phyloP scores from a whole-genome alignment of 139 green algal species.

The Ostreobium quekettii region DNA sequence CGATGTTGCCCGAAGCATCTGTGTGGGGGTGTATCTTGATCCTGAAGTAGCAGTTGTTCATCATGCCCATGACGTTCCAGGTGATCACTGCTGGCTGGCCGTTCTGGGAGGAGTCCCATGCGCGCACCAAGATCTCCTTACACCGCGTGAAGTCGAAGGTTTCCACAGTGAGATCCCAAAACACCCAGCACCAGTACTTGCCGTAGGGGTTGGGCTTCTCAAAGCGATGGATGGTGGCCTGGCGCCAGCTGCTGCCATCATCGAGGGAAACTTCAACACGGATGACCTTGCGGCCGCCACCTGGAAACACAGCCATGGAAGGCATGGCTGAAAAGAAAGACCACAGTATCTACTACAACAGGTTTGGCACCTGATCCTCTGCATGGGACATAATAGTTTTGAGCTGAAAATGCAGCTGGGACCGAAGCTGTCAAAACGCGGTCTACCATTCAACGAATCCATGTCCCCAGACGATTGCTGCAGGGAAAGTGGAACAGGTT shows the following conservation, averaged over 20 bases:
- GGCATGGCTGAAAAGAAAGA: neutral
- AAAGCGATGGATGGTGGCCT: constrained; percentile 57
- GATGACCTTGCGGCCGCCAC: constrained; percentile 81
- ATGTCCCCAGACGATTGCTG: neutral
- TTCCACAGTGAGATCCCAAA: constrained; percentile 57
- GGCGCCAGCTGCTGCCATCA: constrained; percentile 65
- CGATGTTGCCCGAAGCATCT: constrained; percentile 36
- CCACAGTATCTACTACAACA: neutral
- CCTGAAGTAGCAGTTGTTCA: constrained; percentile 94
- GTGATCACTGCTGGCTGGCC: constrained; percentile 71
- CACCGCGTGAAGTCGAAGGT: constrained; percentile 49
- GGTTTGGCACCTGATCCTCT: neutral
- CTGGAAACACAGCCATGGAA: no score
- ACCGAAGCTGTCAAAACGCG: neutral
- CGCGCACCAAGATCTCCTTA: constrained; percentile 64
- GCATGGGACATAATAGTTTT: neutral
- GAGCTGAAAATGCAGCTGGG: neutral
- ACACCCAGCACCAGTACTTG: constrained; percentile 85
- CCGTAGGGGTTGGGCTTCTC: constrained; percentile 56
- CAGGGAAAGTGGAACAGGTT: neutral
- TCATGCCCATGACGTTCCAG: constrained; percentile 98
- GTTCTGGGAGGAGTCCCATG: constrained; percentile 78
- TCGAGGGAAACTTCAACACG: constrained; percentile 89
- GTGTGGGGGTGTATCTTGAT: constrained; percentile 43
- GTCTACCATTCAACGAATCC: neutral